Evolutionary conservation across 2,329 filamentous ascomycete genomes (phyloP).

Genomic region (Xylaria sp.): DNA sequence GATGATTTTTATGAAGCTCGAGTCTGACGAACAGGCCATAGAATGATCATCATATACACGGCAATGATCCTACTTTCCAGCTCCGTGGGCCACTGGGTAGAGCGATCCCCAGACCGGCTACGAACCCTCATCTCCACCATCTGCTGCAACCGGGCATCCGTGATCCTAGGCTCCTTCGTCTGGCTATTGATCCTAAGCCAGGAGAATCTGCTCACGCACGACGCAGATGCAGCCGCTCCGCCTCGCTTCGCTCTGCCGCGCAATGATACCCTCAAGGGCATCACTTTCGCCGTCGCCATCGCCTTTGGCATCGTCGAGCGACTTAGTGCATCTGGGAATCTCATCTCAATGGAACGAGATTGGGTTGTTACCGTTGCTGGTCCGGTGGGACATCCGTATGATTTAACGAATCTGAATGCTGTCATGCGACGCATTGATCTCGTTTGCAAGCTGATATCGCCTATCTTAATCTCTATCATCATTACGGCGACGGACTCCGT

Average conservation of each 20-base stretch:
- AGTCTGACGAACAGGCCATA: constrained; percentile 32
- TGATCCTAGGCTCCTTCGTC: constrained; percentile 54
- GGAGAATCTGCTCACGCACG: constrained; percentile 39
- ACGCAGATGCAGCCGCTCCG: constrained; percentile 13
- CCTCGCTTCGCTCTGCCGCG: constrained; percentile 39
- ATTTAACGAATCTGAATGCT: constrained; percentile 60
- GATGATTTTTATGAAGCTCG: background rate
- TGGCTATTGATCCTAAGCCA: constrained; percentile 54
- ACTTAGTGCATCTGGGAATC: constrained; percentile 56
- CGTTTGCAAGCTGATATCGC: constrained; percentile 65
- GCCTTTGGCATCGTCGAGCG: constrained; percentile 55
- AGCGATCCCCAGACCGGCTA: constrained; percentile 54
- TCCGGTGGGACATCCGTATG: constrained; percentile 49
- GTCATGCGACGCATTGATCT: constrained; percentile 68
- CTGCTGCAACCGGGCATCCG: constrained; percentile 54
- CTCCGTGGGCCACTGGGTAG: constrained; percentile 56
- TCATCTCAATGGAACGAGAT: constrained; percentile 60
- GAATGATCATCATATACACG: constrained; percentile 51
- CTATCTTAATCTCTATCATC: constrained; percentile 61
- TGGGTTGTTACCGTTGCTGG: constrained; percentile 56
- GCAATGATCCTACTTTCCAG: constrained; percentile 57
- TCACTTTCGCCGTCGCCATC: constrained; percentile 52
- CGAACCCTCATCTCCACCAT: constrained; percentile 56
- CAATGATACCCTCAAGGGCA: constrained; percentile 46
- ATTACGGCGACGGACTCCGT: constrained; percentile 57